These are phyloP conservation scores for Aspergillus clavatus DNA, from an alignment of 2,329 filamentous ascomycete species.

Conservation along the genomic window DNA sequence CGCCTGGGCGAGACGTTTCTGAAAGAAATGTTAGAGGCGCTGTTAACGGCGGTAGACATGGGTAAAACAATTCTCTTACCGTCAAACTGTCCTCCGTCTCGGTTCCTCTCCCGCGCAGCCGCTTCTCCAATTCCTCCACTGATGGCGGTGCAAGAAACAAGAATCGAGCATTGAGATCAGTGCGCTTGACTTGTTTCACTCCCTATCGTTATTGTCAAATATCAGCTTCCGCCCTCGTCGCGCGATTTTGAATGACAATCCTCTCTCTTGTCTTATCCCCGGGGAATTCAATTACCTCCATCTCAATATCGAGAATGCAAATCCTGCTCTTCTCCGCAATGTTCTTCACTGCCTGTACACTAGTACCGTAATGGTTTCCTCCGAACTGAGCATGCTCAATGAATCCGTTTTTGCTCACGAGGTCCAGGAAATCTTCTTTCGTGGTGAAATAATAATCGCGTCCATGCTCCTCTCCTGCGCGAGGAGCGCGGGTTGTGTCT, in stretches of 20 bases:
- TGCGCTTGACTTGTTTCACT: slow-evolving; percentile 85
- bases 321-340: slow-evolving; percentile 66
- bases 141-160: slow-evolving; percentile 80
- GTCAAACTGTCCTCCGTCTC: slow-evolving; percentile 66
- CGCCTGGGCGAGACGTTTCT: slow-evolving; percentile 65
- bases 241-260: not conserved
- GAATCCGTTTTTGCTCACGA: slow-evolving; percentile 68
- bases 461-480: slow-evolving; percentile 69
- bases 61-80: not conserved
- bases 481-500: slow-evolving; percentile 77
- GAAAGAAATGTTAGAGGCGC: not conserved
- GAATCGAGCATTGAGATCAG: slow-evolving; percentile 69
- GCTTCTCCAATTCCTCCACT: slow-evolving; percentile 66
- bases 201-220: slow-evolving; percentile 47
- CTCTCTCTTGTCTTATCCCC: not conserved
- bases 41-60: not conserved
- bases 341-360: slow-evolving; percentile 70
- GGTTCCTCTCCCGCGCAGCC: slow-evolving; percentile 70
- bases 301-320: slow-evolving; percentile 91
- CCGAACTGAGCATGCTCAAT: slow-evolving; percentile 85
- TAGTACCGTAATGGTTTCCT: slow-evolving; percentile 82
- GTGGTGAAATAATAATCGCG: slow-evolving; percentile 76
- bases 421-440: slow-evolving; percentile 60
- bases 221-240: slow-evolving; percentile 2
- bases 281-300: slow-evolving; percentile 60